Evolutionary conservation across 345 rosid species (phyloP), one percentile per base, ranked within the genome.

Genomic region (Schrenkiella parvula): DNA sequence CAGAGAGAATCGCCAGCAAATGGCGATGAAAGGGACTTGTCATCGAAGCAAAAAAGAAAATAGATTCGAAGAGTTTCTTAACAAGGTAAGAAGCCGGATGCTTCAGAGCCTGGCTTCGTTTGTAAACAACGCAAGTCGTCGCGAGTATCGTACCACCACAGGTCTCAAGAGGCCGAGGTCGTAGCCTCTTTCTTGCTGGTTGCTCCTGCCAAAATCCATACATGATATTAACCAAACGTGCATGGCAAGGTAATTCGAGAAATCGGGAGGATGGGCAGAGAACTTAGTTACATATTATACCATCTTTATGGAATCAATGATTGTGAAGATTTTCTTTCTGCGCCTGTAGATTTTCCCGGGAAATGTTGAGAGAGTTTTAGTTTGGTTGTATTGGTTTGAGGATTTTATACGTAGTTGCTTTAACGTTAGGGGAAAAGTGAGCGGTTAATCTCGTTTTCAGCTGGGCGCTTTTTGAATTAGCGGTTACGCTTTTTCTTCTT

Each of bases 101-200:
- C n/a, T 75, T 75, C 4, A 68, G 41, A 58, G 78, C 71, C 35
- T 75, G 80, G 14, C 50, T 80, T 61, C 80, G 79, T 47, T 9
- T 59, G 76, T 70, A 88, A 10, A 80, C 75, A 42, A 76, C 78
- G 2, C 65, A 75, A 32, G 71, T 70, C n/a, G 77, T 80, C 28
- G 74, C 70, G 5, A 84, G 44, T 35, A 82, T 56, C 3, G 80
- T 81, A 51, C 66, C 76, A 23, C 79, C 82, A 64, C 83, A 82
- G 1, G 95, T 82, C 53, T 85, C 85, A 79, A 93, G 76, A 15
- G 91, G 97, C 15, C 83, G 85, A 11, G 78, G 81, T 56, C 87
- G 59, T 17, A 65, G 44, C 7, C 25, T 47, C 22, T 2, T 70
- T 57, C 26, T 76, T 12, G 65, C 29, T 17, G 56, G 22, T 62